Base-by-base conservation (phyloP, 2,329 filamentous ascomycete genomes). In the Colletotrichum caudatum region DNA sequence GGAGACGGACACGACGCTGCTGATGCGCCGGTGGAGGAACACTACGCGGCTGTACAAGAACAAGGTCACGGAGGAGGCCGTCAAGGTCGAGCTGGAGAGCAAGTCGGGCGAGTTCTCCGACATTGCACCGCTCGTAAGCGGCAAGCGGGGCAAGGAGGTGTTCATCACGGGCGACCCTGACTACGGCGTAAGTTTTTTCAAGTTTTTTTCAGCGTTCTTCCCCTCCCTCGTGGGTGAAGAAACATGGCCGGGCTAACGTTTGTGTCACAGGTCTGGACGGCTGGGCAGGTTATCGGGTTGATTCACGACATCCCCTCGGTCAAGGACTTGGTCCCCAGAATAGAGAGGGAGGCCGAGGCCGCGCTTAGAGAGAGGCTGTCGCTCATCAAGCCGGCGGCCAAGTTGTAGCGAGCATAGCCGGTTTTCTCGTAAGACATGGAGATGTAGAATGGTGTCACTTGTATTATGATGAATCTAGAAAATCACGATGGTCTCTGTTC, bases 141-240 rank as follows among this genome's bases (percentile, higher is more conserved):
- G 96, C 6, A 93, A 97, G 88, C 88, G 96, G 74, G 96, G 96
- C 41, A 89, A 93, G 73, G 89, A 98, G 85, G 96, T 98, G 7
- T 98, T 98, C 82, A 79, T 95, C 75, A 97, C 95, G 73, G 96
- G 96, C 23, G 96, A 99, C 79, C 89, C 93, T 64, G 93, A 99
- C 78, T 94, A 90, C 80, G 96, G 96, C 66, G 95, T 95, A 87
- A 86, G 91, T 53, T 90, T 90, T 54, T 46, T 46, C n/a, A n/a
- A n/a, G n/a, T n/a, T n/a, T 90, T 90, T 56, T 46, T 46, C 64
- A 23, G 54, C 6, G 20, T 33, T 8, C 11, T 8, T 46, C 44
- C 59, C 56, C 46, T 44, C 9, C 6, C 2, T 5, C 9, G 41
- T 29, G 56, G 70, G 16, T 26, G 77, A 66, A 16, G 46, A 9